Percentiles rank a stretch among this genome's conserved stretches.
Evolutionary conservation across 2,329 filamentous ascomycete species (phyloP).

Genomic region (Penicillium aurantiogriseum): DNA sequence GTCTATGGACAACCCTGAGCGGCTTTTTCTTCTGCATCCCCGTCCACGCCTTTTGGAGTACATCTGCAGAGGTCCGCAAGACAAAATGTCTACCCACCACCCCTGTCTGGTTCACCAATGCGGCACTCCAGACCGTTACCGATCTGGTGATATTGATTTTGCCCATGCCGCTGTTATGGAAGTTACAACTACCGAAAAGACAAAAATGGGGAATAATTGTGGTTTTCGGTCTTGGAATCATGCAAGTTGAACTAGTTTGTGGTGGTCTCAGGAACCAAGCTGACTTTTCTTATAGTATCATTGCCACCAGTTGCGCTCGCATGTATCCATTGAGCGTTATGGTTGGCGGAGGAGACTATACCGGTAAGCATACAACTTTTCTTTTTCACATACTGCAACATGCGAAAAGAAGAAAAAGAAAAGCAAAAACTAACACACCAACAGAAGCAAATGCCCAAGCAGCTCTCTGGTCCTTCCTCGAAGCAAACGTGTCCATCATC

Average conservation of each 20-base stretch:
- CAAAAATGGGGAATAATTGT: slow-evolving; percentile 28
- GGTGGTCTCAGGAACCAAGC: not conserved
- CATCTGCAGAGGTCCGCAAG: not conserved
- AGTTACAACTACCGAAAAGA: slow-evolving; percentile 21
- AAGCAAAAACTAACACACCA: not conserved
- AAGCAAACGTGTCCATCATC: slow-evolving; percentile 33
- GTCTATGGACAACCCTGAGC: slow-evolving; percentile 31
- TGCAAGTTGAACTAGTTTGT: slow-evolving; percentile 18
- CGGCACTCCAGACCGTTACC: slow-evolving; percentile 28
- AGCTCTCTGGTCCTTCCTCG: slow-evolving; percentile 34
- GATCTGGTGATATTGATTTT: slow-evolving; percentile 28
- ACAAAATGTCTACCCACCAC: slow-evolving; percentile 22
- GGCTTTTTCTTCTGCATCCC: slow-evolving; percentile 31
- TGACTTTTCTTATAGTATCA: slow-evolving; percentile 20
- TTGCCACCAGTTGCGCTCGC: slow-evolving; percentile 29
- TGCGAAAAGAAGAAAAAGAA: not conserved
- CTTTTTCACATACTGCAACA: too few relatives aligned
- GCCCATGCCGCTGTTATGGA: slow-evolving; percentile 27
- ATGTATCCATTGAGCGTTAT: slow-evolving; percentile 21
- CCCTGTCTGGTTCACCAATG: slow-evolving; percentile 31
- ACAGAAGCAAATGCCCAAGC: slow-evolving; percentile 24
- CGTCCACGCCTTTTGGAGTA: slow-evolving; percentile 26
- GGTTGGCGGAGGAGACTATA: slow-evolving; percentile 16
- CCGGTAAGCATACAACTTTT: slow-evolving; percentile 15
- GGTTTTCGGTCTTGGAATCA: slow-evolving; percentile 31